phyloP scores from a whole-genome alignment of 768 basidiomycete genomes.

The Chlorophyllum brunneum region DNA sequence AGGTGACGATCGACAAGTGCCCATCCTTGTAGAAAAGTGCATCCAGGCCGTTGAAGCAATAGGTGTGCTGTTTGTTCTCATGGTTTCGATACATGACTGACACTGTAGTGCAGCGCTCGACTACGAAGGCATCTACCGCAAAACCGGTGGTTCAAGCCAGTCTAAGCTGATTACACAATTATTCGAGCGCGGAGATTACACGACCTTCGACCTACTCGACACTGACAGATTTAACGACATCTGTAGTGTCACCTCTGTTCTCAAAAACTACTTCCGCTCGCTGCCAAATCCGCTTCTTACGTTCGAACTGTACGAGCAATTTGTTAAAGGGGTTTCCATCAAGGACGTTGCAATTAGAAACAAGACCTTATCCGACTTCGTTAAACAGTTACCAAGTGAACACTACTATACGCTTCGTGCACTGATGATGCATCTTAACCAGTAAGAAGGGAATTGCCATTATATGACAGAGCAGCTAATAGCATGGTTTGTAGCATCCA shows the following conservation, averaged over 20 bases:
- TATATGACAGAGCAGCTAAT: slow-evolving; percentile 22
- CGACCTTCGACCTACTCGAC: slow-evolving; percentile 84
- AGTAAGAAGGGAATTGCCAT: slow-evolving; percentile 44
- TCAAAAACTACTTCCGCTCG: slow-evolving; percentile 95
- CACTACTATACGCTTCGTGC: slow-evolving; percentile 82
- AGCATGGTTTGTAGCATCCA: slow-evolving; percentile 54
- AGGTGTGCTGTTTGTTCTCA: slow-evolving; percentile 45
- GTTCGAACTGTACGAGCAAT: slow-evolving; percentile 86
- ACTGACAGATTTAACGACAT: slow-evolving; percentile 94
- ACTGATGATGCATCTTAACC: slow-evolving; percentile 85
- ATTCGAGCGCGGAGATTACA: slow-evolving; percentile 91
- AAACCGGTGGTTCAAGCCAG: slow-evolving; percentile 90
- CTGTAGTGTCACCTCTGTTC: slow-evolving; percentile 91
- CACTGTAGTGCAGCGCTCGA: slow-evolving; percentile 66
- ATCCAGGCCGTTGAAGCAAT: slow-evolving; percentile 87
- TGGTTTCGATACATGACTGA: not conserved
- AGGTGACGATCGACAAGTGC: slow-evolving; percentile 61
- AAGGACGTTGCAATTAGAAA: slow-evolving; percentile 60
- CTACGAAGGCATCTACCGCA: slow-evolving; percentile 98
- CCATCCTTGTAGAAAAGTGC: slow-evolving; percentile 92
- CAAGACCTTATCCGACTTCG: slow-evolving; percentile 57
- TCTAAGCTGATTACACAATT: slow-evolving; percentile 91
- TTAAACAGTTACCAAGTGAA: slow-evolving; percentile 76
- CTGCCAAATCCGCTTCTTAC: slow-evolving; percentile 90
- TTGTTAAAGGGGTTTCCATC: slow-evolving; percentile 72